These are phyloP conservation scores for Pythium myriotylum DNA, from an alignment of 352 stramenopile genomes.

Conservation along the genomic window DNA sequence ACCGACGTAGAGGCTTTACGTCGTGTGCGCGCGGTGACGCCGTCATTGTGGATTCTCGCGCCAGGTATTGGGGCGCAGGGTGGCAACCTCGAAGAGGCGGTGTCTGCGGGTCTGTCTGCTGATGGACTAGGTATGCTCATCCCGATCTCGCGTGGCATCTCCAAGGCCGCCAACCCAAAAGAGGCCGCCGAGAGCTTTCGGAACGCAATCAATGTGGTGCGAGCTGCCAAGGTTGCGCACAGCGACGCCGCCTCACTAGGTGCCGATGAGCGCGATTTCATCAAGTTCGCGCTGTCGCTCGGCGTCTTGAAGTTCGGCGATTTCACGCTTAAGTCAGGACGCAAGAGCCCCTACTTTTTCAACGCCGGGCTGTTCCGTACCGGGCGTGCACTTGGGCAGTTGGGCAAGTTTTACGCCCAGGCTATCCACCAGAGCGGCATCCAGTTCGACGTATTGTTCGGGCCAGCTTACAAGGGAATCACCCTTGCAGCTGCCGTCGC, in stretches of 20 bases:
- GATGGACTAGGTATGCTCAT: slow-evolving; percentile 95
- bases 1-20: slow-evolving; percentile 94
- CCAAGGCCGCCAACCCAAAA: slow-evolving; percentile 87
- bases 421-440: slow-evolving; percentile 91
- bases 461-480: slow-evolving; percentile 99
- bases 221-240: slow-evolving; percentile 49
- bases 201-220: slow-evolving; percentile 94
- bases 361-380: slow-evolving; percentile 98
- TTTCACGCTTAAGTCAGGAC: slow-evolving; percentile 98
- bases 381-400: slow-evolving; percentile 89
- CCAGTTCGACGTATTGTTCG: slow-evolving; percentile 99
- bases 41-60: slow-evolving; percentile 96
- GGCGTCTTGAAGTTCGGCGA: slow-evolving; percentile 98
- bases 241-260: slow-evolving; percentile 2
- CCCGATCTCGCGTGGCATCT: slow-evolving; percentile 97
- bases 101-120: slow-evolving; percentile 71
- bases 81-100: slow-evolving; percentile 90
- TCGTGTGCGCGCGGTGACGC: slow-evolving; percentile 82
- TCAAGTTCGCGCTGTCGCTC: slow-evolving; percentile 95
- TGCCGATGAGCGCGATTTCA: slow-evolving; percentile 91
- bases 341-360: slow-evolving; percentile 99
- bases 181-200: slow-evolving; percentile 89
- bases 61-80: slow-evolving; percentile 96
- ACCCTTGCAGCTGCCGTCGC: slow-evolving; percentile 95
- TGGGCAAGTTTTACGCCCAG: slow-evolving; percentile 95